Evolutionary conservation across 2,329 filamentous ascomycete species (phyloP), one percentile per base, ranked within the genome.

Genomic region (Ophiostoma quercus): DNA sequence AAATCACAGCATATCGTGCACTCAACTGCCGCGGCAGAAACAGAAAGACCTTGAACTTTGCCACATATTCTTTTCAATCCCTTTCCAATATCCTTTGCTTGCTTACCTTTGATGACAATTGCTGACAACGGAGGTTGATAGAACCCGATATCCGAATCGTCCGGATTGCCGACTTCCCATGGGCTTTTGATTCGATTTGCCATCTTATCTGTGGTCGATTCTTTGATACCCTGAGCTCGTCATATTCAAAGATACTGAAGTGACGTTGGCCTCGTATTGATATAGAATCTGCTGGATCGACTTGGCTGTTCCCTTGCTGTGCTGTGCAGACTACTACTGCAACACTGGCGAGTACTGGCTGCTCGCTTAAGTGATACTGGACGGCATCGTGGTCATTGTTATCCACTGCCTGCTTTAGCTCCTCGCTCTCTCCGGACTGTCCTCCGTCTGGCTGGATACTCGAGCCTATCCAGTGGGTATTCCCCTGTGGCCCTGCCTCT

Each of bases 401-500:
- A 25, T 2, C 51, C 51, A 57, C 51, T 12, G 51, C 12, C 22
- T 25, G 9, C 51, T 9, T 57, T 57, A 25, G 51, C 51, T 25
- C 51, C 16, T 57, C 51, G 51, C 51, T 57, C 51, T 57, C 51
- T 57, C 51, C 51, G 51, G 51, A n/a, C 51, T 57, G n/a, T 57
- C 47, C 19, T 54, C 47, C 47, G 47, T 54, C 25, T 29, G 34
- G 34, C 34, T n/a, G 51, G 7, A 19, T 7, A 22, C 7, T 57
- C 51, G 14, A 57, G 43, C 16, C 51, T 25, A 25, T 25, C n/a
- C 51, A 25, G n/a, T 25, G 51, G 51, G 51, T 57, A 25, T 25
- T 22, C 12, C 16, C 43, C 43, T 39, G 37, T 39, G 37, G 37
- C 41, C 16, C 16, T n/a, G 34, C 19, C 43, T 41, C 14, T 8